phyloP scores from a whole-genome alignment of 2,329 filamentous ascomycete genomes.

The Lachnellula suecica region DNA sequence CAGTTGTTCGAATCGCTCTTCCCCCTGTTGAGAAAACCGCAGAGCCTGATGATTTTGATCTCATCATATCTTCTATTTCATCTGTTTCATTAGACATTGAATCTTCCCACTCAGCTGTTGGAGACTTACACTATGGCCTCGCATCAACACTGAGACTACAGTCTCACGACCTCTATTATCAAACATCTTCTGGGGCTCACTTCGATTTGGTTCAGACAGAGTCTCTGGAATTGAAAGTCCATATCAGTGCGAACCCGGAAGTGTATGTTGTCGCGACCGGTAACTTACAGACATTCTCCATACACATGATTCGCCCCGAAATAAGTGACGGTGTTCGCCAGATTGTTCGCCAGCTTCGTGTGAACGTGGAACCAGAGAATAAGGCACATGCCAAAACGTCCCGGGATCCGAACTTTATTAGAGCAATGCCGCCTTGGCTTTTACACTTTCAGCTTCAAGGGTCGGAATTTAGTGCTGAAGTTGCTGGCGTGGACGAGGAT shows the following conservation, averaged over 20 bases:
- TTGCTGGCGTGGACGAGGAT: slow-evolving; percentile 82
- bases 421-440: slow-evolving; percentile 81
- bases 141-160: slow-evolving; percentile 79
- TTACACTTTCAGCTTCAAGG: slow-evolving; percentile 81
- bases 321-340: slow-evolving; percentile 91
- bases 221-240: slow-evolving; percentile 80
- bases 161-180: slow-evolving; percentile 90
- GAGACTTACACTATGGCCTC: slow-evolving; percentile 83
- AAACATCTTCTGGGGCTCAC: slow-evolving; percentile 77
- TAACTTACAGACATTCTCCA: slow-evolving; percentile 79
- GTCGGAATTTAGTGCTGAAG: slow-evolving; percentile 84
- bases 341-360: slow-evolving; percentile 80
- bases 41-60: slow-evolving; percentile 81
- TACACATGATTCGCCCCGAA: slow-evolving; percentile 88
- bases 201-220: slow-evolving; percentile 89
- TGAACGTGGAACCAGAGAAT: slow-evolving; percentile 66
- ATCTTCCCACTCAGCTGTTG: slow-evolving; percentile 86
- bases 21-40: slow-evolving; percentile 69
- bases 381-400: slow-evolving; percentile 46
- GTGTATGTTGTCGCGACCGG: slow-evolving; percentile 79
- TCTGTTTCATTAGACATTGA: slow-evolving; percentile 91
- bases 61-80: slow-evolving; percentile 93
- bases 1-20: slow-evolving; percentile 85
- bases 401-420: slow-evolving; percentile 66
- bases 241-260: slow-evolving; percentile 82